phyloP scores from a whole-genome alignment of 2,329 filamentous ascomycete genomes.

The Neofusicoccum umdonicola region DNA sequence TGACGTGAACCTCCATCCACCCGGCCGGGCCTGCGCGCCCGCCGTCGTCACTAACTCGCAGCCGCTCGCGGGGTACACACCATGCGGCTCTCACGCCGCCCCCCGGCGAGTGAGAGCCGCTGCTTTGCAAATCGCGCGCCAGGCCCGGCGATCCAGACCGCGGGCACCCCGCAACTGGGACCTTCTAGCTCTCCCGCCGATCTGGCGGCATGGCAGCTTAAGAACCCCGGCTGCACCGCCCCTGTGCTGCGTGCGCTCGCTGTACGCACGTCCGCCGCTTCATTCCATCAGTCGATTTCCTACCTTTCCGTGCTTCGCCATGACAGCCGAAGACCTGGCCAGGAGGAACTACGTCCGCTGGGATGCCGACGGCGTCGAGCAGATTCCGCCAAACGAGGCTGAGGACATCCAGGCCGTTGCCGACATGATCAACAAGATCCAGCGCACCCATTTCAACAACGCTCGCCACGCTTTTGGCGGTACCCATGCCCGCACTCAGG shows the following conservation, averaged over 20 bases:
- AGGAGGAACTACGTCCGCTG: conserved; percentile 40
- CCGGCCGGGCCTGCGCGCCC: not conserved
- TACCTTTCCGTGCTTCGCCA: not conserved
- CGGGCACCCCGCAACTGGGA: not conserved
- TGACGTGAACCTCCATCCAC: not conserved
- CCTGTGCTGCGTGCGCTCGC: not conserved
- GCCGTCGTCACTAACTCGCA: not conserved
- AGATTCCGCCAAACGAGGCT: conserved; percentile 38
- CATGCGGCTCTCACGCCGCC: not conserved
- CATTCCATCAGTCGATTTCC: not conserved
- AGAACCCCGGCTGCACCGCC: not conserved
- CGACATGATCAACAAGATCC: conserved; percentile 47
- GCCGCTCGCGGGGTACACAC: not conserved
- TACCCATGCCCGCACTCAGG: conserved; percentile 49
- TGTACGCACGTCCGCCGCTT: not conserved
- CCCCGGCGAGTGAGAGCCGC: not conserved
- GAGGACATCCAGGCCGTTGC: conserved; percentile 47
- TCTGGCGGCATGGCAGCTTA: not conserved
- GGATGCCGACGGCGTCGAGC: conserved; percentile 42
- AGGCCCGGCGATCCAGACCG: not conserved
- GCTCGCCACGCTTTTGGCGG: conserved; percentile 38
- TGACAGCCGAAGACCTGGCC: not conserved
- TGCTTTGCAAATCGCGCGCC: not conserved
- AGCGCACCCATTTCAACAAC: conserved; percentile 45
- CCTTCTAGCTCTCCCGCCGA: not conserved